Evolutionary conservation across 331 rosid species (phyloP), one percentile per base, ranked within the genome.

Genomic region (Saraca asoca): DNA sequence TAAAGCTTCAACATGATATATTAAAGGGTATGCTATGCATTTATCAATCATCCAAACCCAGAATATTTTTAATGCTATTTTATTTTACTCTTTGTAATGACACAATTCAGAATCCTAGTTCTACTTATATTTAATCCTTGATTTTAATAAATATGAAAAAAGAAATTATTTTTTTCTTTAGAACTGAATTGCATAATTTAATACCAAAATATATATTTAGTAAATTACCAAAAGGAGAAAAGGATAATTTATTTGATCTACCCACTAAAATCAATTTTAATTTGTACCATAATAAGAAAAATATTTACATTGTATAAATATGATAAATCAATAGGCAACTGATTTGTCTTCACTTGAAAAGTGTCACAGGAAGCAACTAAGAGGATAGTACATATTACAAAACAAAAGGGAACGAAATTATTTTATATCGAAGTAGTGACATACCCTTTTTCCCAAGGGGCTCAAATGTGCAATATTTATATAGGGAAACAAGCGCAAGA

Each of bases 381-480:
- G 31, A 24, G 31, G 31, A 24, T 24, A 24, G 31, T 24, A 24
- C 31, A 24, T 24, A 24, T 1, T 24, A 24, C 31, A 24, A 61
- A 14, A 17, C 17, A 46, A 39, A 58, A 16, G 53, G 62, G 10
- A 19, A 70, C 66, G 20, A 46, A 59, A 70, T 34, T 72, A 43
- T 31, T 60, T 63, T 66, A 50, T 24, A 58, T 44, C 16, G 56
- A 50, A 74, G 29, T 12, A 53, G 37, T 53, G 39, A 66, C 38
- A 62, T 45, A 44, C 64, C 66, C 66, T 54, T 34, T 66, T 52
- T 67, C 53, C 50, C n/a, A 72, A 77, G 62, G 62, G 16, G n/a
- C 68, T 53, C 18, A 33, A 49, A 67, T 64, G 70, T 44, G 34
- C 3, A 81, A 66, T 59, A 54, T 67, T 69, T 70, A 59, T 55